Conservation (phyloP, 306 rosid species). For the Pyrus bretschneideri region DNA sequence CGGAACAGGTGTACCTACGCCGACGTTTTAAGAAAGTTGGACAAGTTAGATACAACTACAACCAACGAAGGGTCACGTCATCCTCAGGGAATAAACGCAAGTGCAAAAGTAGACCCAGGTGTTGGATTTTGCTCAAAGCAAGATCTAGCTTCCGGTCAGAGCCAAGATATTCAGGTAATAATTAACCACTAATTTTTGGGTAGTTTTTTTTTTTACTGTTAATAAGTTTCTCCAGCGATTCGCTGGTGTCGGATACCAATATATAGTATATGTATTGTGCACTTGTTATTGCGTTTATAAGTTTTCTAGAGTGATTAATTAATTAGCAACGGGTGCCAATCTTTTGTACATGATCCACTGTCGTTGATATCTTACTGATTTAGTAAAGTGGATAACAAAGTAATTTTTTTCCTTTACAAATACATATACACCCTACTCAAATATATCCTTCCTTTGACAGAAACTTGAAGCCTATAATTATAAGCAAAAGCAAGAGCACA, state of each 20-base stretch:
- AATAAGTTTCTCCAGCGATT: not conserved
- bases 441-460: not conserved
- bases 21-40: slow-evolving; percentile 23
- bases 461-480: slow-evolving; percentile 7
- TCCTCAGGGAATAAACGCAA: not conserved
- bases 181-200: not conserved
- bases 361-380: not conserved
- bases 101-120: not conserved
- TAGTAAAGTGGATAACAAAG: not conserved
- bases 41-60: slow-evolving; percentile 29
- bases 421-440: not conserved
- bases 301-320: not conserved
- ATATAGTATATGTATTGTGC: not conserved
- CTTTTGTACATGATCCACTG: not conserved
- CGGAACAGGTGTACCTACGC: slow-evolving; percentile 7
- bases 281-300: not conserved
- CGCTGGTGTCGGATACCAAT: not conserved
- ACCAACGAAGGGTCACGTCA: slow-evolving; percentile 5
- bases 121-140: slow-evolving; percentile 16
- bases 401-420: not conserved
- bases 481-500: slow-evolving; percentile 25
- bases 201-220: no score
- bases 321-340: not conserved
- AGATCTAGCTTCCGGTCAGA: slow-evolving; percentile 30
- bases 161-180: slow-evolving; percentile 44